Evolutionary conservation across 2,329 filamentous ascomycete species (phyloP).

Genomic region (Arthroderma sp.): DNA sequence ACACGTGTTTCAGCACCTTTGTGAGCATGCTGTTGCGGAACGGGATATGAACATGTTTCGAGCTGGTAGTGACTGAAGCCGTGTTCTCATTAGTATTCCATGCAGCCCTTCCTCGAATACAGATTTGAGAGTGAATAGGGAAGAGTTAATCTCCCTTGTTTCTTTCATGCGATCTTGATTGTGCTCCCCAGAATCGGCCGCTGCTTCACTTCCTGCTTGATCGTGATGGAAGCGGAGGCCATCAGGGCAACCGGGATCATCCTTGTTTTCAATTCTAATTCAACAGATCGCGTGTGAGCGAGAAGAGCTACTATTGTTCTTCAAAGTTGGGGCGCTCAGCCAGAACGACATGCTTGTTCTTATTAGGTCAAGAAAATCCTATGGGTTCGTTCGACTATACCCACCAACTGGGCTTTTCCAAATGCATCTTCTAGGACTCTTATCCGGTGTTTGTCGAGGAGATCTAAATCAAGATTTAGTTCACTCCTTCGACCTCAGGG

Average conservation of each 20-base stretch:
- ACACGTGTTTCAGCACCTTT: constrained; percentile 3
- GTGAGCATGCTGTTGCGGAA: background rate
- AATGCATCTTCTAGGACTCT: constrained; percentile 2
- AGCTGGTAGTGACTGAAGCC: background rate
- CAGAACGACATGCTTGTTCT: constrained; percentile 1
- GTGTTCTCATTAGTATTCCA: constrained; percentile 1
- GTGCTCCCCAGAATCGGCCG: background rate
- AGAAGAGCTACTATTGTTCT: background rate
- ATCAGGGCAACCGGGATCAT: background rate
- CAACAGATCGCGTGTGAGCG: background rate
- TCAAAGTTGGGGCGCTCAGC: background rate
- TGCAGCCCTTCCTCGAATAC: background rate
- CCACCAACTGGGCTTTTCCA: background rate
- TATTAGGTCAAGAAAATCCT: background rate
- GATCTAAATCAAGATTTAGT: background rate
- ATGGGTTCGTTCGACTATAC: background rate
- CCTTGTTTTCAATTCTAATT: constrained; percentile 1
- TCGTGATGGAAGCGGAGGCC: background rate
- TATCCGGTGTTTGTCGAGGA: background rate
- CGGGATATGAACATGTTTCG: constrained; percentile 3
- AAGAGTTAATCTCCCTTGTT: background rate
- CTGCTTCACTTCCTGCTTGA: background rate
- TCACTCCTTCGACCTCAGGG: background rate
- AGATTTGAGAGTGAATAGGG: background rate
- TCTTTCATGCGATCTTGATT: background rate